phyloP scores from a whole-genome alignment of 2,329 filamentous ascomycete species.

The Lachnellula hyalina region DNA sequence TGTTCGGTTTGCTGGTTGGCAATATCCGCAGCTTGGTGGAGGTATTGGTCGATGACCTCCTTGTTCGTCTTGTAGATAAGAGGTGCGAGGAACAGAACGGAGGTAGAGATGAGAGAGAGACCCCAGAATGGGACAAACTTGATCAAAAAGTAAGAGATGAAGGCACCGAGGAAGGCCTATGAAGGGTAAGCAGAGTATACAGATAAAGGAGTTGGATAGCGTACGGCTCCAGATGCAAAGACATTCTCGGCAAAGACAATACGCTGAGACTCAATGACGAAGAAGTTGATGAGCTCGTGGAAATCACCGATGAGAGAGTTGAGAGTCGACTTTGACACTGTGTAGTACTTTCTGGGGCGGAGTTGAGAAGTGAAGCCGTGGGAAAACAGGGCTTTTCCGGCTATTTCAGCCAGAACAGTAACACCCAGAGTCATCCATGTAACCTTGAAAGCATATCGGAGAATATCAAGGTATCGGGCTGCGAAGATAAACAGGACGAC shows the following conservation, averaged over 20 bases:
- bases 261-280: conserved; percentile 64
- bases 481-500: conserved; percentile 56
- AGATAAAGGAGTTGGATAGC: conserved; percentile 28
- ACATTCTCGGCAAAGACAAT: conserved; percentile 66
- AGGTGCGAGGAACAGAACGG: conserved; percentile 55
- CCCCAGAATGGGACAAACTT: conserved; percentile 69
- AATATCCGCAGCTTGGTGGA: conserved; percentile 52
- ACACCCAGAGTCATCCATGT: conserved; percentile 58
- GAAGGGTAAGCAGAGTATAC: conserved; percentile 12
- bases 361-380: conserved; percentile 60
- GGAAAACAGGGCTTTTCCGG: conserved; percentile 56
- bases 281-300: conserved; percentile 67
- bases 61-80: conserved; percentile 63
- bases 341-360: conserved; percentile 63
- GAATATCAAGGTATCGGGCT: conserved; percentile 59
- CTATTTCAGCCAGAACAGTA: conserved; percentile 55
- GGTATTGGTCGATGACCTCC: conserved; percentile 61
- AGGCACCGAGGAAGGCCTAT: conserved; percentile 54
- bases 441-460: conserved; percentile 61
- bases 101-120: conserved; percentile 55
- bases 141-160: conserved; percentile 62
- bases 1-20: conserved; percentile 59
- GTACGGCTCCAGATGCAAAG: conserved; percentile 52
- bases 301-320: conserved; percentile 57
- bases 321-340: conserved; percentile 56